Base-by-base conservation (phyloP, 768 basidiomycete genomes). In the Trametes maxima region DNA sequence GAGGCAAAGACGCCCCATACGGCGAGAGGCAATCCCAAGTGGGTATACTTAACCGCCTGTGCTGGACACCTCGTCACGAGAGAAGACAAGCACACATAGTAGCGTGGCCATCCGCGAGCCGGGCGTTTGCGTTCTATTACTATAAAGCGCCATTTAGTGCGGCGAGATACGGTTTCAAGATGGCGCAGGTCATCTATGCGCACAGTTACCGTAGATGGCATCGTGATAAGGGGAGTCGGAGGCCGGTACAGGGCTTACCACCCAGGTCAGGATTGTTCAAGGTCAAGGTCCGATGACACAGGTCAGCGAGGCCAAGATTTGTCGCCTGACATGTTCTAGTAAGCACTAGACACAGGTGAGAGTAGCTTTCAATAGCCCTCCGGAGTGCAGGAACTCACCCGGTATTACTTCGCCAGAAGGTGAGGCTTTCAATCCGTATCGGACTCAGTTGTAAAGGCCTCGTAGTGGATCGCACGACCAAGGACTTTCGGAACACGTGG, bases 111-210 rank as follows among this genome's bases (percentile, higher is more conserved):
- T 33, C 22, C 35, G 36, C 11, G 33, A 50, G 54, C 54, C 60
- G 60, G 40, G 56, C 56, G 48, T 25, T 42, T 24, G 35, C 40
- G 25, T 43, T 19, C 25, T 44, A 43, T 33, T 33, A 33, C 46
- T 16, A 24, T 36, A 40, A 44, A 54, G 21, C 28, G 54, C n/a
- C 53, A 50, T 37, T 39, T 44, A 48, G 59, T 51, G 42, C 54
- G 60, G 54, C 13, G 48, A 62, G 61, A 62, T 62, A 62, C 56
- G 51, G 52, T 62, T 62, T 43, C 36, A 22, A 62, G 56, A 62
- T 62, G 44, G 55, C 54, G 50, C n/a, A 53, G 40, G 16, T 24
- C 43, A 33, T 49, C 49, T 33, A 33, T 33, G 17, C 43, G 45
- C 44, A 43, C 6, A 57, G 50, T 52, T 57, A 39, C 61, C 50